Base-by-base conservation (phyloP, 306 rosid genomes). In the Castanospermum australe region DNA sequence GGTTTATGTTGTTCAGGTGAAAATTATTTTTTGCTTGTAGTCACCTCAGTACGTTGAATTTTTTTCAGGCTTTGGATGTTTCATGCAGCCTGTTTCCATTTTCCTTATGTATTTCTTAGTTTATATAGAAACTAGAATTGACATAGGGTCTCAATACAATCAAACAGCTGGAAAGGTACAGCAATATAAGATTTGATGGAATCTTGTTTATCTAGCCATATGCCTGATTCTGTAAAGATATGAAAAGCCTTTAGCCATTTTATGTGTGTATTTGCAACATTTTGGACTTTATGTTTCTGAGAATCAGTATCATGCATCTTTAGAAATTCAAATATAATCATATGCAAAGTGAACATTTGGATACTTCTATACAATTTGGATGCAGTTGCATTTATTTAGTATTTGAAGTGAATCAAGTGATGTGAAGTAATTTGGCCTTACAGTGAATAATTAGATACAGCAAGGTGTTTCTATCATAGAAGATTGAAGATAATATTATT, bases 1-100 rank as follows among this genome's bases (percentile, higher is more conserved):
- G 39, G 94, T 96, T 80, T 96, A 96, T 85, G 87, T 89, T 51
- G 56, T 96, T 85, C 99, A 96, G 99, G 99, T 96, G 92, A 90
- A 83, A 71, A 64, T 71, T 83, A 72, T 80, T 38, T 77, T 62
- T 67, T 51, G 20, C 76, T 73, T 71, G 30, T 60, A 7, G 72
- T 81, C 76, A 18, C 59, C 10, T 0, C 67, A 54, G 57, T 75
- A 4, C 45, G 78, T 72, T 80, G 71, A 69, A 60, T 20, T 18
- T 21, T 71, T 20, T 56, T 61, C 73, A 69, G 76, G 79, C 80
- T 35, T 71, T 73, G 67, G 68, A 51, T 67, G 73, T 66, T 80
- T 60, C n/a, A 9, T 36, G 76, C 66, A 6, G 41, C 60, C n/a
- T 71, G 30, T 35, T 30, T 70, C 20, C 64, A 4, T 17, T 66